Base-by-base conservation (phyloP, 805 yeast genomes). In the Saturnispora zaruensis region DNA sequence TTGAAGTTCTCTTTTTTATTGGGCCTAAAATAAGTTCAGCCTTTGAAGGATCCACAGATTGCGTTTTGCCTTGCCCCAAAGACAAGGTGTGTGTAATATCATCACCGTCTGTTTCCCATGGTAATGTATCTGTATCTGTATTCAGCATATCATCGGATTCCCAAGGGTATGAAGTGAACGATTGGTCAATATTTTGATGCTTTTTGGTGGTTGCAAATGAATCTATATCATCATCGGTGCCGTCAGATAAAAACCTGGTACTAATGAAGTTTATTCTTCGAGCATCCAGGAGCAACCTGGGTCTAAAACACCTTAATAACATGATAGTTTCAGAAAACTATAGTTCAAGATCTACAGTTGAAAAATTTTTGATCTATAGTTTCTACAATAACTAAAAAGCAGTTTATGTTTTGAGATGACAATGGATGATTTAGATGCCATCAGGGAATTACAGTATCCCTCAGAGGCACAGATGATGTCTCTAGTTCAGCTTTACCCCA, bases 1-100 rank as follows among this genome's bases (percentile, higher is more conserved):
- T 41, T 23, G 36, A 32, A 11, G 52, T 37, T 34, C 55, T 59
- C 43, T 51, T 60, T 21, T 45, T 53, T 33, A 55, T 45, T n/a
- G 67, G 66, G 8, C 52, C 58, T 26, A 64, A 52, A 30, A 64
- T 60, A 36, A 64, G 53, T 42, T 54, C 57, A 26, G 45, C 49
- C 9, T 34, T 48, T 8, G 55, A 47, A 21, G 57, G 56, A 45
- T 57, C 56, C 7, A 46, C 45, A 5, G 34, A 36, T 6, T 36
- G 40, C 1, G 40, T 3, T 16, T 36, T 36, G 9, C 24, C 13
- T 13, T 8, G 8, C 13, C 14, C 40, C 8, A 14, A 16, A 7
- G 40, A 6, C 23, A 36, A 20, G 6, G 13, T 3, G 5, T 36
- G 7, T 11, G 16, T 20, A n/a, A 36, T 8, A 36, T 18, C 21